Evolutionary conservation across 139 green algal genomes (phyloP), one percentile per base, ranked within the genome.

Genomic region (Chlamydomonas sp.): DNA sequence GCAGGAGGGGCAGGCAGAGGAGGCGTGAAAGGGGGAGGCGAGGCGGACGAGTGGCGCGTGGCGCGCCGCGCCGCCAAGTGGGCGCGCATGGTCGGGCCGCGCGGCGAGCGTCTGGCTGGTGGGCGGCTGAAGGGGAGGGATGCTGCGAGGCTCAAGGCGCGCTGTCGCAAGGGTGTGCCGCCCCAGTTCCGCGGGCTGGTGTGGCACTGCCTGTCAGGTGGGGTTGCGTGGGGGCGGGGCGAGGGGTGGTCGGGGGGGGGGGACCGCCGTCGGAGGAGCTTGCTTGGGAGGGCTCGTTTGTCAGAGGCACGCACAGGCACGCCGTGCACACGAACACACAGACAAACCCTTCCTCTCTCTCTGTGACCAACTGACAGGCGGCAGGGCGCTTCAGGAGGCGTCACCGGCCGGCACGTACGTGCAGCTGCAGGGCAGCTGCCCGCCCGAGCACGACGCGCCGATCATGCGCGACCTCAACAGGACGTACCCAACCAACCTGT

Each of bases 401-500:
- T 80, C 31, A 66, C 71, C 2, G 65, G 71, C 1, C 34, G 48
- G 35, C 85, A 83, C 49, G n/a, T 5, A 36, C 54, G 38, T 36
- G 1, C 74, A 82, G 74, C 66, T 76, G 59, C 36, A 67, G 36
- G 3, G 74, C 82, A 34, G 54, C 28, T 35, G 6, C 29, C 26
- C 6, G 6, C 6, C 16, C 6, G 28, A 31, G 6, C 6, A 34
- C 5, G 77, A 85, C n/a, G 43, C 73, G 29, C 70, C 81, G 70
- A 92, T 92, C 54, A 82, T 90, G 77, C 72, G 83, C 3, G 86
- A 92, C 68, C 73, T 92, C 28, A 82, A 80, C 63, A 80, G 90
- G 50, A 96, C 90, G 16, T 96, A 90, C 64, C 90, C 90, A 30
- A 80, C 70, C 20, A 85, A 96, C 69, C 77, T 92, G 16, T 91